Evolutionary conservation across 805 yeast species (phyloP).

Genomic region (Ogataea salicorniae): DNA sequence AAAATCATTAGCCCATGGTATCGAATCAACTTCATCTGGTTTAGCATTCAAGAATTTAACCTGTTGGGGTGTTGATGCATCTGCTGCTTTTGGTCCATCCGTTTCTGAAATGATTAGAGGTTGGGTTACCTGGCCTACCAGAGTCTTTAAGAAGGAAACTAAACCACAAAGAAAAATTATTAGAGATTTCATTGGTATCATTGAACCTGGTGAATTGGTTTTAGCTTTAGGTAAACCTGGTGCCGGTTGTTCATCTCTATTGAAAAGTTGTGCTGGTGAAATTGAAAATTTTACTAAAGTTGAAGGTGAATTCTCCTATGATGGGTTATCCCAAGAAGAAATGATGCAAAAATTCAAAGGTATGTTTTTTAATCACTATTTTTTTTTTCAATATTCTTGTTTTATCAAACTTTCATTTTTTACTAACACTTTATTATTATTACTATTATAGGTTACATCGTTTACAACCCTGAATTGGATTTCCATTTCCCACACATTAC

Average conservation of each 20-base stretch:
- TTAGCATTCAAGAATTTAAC: constrained; percentile 40
- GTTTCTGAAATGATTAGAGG: constrained; percentile 39
- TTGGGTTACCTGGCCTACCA: constrained; percentile 25
- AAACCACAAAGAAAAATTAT: constrained; percentile 34
- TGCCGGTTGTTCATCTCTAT: constrained; percentile 71
- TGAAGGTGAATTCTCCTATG: constrained; percentile 55
- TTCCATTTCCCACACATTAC: constrained; percentile 74
- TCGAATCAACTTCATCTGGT: constrained; percentile 47
- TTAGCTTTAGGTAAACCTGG: constrained; percentile 73
- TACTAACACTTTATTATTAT: constrained; percentile 7
- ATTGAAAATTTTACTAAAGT: constrained; percentile 38
- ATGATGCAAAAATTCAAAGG: constrained; percentile 55
- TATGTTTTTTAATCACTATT: constrained; percentile 2
- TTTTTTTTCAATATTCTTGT: background rate
- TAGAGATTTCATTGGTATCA: constrained; percentile 38
- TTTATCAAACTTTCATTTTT: no score
- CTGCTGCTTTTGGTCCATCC: constrained; percentile 47
- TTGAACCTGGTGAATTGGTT: constrained; percentile 59
- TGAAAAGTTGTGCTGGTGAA: constrained; percentile 58
- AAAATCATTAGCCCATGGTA: constrained; percentile 39
- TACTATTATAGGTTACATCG: constrained; percentile 34
- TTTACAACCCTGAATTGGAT: constrained; percentile 60
- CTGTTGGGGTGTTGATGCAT: constrained; percentile 46
- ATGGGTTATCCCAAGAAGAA: constrained; percentile 54
- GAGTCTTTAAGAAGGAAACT: constrained; percentile 28